Percentiles rank a stretch among this genome's conserved stretches.
phyloP scores from a whole-genome alignment of 305 asterid species.

The Fraxinus nigra region DNA sequence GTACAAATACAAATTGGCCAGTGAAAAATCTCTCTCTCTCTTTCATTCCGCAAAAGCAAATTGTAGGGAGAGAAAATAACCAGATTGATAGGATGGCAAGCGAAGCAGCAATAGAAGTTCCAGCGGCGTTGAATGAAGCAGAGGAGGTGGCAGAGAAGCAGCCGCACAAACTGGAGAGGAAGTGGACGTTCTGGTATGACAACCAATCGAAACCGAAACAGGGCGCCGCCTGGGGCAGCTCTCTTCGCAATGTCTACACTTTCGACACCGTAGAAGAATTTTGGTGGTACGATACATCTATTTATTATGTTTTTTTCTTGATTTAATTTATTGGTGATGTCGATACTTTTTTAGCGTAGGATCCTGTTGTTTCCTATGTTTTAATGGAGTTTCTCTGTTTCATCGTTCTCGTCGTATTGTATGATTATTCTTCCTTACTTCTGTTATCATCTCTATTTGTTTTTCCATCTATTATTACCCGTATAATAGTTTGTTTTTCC shows the following conservation, averaged over 20 bases:
- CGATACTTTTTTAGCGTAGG: not conserved
- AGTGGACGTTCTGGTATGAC: conserved; percentile 91
- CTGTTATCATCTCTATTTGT: not conserved
- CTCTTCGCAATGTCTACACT: conserved; percentile 65
- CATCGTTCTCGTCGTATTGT: not conserved
- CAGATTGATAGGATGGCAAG: not conserved
- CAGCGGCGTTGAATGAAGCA: not conserved
- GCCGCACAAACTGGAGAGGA: conserved; percentile 62
- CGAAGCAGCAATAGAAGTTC: not conserved
- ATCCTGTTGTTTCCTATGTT: not conserved
- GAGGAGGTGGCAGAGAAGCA: conserved; percentile 2
- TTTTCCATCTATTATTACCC: not conserved
- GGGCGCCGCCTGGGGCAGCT: conserved; percentile 79
- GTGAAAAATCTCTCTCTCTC: not conserved
- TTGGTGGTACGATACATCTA: conserved; percentile 61
- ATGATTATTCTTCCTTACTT: not conserved
- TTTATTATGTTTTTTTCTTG: not conserved
- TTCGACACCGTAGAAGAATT: conserved; percentile 91
- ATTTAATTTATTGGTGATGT: not conserved
- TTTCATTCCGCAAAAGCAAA: not conserved
- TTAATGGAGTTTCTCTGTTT: not conserved
- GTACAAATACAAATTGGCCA: not conserved
- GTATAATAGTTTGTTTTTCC: not conserved
- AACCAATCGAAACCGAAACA: conserved; percentile 72
- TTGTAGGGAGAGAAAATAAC: not conserved